phyloP scores from a whole-genome alignment of 148 eudicot species.

The Amaranthus cruentus region DNA sequence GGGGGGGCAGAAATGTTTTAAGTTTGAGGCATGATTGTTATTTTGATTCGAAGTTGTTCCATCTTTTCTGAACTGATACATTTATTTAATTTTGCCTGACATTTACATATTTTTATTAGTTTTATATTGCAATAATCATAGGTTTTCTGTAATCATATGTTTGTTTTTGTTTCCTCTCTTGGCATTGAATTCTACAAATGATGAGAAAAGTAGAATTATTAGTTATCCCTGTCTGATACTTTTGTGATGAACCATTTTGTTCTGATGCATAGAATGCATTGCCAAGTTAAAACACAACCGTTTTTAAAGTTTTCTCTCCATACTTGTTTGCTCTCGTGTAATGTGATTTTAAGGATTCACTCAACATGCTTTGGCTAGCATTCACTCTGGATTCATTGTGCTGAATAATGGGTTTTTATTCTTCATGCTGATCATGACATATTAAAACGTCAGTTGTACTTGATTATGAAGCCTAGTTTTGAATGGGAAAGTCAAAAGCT shows the following conservation, averaged over 20 bases:
- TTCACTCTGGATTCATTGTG: background rate
- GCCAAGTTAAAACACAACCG: background rate
- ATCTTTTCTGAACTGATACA: no score
- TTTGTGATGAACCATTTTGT: conserved; percentile 5
- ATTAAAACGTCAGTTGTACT: background rate
- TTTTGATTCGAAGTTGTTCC: no score
- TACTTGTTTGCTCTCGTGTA: background rate
- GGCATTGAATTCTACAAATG: conserved; percentile 2
- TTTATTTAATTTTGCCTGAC: background rate
- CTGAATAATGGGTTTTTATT: background rate
- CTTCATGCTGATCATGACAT: background rate
- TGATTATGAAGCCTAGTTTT: background rate
- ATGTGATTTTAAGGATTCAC: background rate
- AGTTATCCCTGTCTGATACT: conserved; percentile 14
- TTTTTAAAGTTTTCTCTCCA: background rate
- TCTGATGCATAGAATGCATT: background rate
- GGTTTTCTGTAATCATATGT: background rate
- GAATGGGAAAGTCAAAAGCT: background rate
- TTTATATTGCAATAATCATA: background rate
- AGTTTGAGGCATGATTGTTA: no score
- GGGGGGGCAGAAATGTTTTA: background rate
- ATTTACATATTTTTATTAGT: background rate
- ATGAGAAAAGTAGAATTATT: conserved; percentile 7
- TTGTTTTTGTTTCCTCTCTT: background rate
- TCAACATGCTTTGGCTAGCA: background rate